Evolutionary conservation across 192 early-diverging fungal species (phyloP).

Genomic region (Coemansia sp.): DNA sequence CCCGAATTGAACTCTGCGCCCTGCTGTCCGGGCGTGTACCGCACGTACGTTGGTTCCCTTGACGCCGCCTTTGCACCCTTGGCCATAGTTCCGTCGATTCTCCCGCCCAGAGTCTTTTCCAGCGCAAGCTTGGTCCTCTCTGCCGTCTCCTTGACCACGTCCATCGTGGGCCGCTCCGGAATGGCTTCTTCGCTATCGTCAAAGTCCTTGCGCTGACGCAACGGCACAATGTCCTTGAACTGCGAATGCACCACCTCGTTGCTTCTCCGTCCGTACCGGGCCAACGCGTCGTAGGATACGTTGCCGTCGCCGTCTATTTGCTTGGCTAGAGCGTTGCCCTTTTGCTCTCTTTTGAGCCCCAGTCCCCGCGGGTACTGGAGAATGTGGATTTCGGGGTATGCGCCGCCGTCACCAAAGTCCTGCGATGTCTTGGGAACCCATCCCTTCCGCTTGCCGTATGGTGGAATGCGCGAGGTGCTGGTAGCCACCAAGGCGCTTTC

Average conservation of each 20-base stretch:
- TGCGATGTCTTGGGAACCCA: conserved; percentile 76
- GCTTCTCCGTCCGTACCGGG: conserved; percentile 70
- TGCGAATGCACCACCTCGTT: conserved; percentile 78
- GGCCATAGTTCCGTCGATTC: conserved; percentile 60
- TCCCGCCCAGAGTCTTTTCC: conserved; percentile 82
- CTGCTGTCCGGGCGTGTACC: conserved; percentile 85
- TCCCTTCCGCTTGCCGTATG: conserved; percentile 75
- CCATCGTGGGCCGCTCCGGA: conserved; percentile 74
- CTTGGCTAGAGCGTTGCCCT: conserved; percentile 68
- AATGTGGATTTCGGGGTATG: conserved; percentile 91
- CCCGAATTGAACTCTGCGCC: conserved; percentile 69
- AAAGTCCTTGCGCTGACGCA: conserved; percentile 66
- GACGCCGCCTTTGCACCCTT: conserved; percentile 55
- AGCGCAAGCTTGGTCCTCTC: conserved; percentile 89
- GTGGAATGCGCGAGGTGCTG: conserved; percentile 51
- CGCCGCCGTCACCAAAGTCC: conserved; percentile 97
- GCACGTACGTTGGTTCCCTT: conserved; percentile 77
- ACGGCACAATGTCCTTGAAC: conserved; percentile 76
- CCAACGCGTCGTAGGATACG: conserved; percentile 85
- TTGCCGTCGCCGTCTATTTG: conserved; percentile 90
- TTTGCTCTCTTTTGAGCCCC: conserved; percentile 66
- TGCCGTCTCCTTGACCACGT: conserved; percentile 73
- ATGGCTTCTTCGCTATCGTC: conserved; percentile 64
- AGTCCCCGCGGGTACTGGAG: conserved; percentile 94
- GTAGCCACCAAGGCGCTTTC: background rate